Base-by-base conservation (phyloP, 2,329 filamentous ascomycete species). In the Cladosporium sp. region DNA sequence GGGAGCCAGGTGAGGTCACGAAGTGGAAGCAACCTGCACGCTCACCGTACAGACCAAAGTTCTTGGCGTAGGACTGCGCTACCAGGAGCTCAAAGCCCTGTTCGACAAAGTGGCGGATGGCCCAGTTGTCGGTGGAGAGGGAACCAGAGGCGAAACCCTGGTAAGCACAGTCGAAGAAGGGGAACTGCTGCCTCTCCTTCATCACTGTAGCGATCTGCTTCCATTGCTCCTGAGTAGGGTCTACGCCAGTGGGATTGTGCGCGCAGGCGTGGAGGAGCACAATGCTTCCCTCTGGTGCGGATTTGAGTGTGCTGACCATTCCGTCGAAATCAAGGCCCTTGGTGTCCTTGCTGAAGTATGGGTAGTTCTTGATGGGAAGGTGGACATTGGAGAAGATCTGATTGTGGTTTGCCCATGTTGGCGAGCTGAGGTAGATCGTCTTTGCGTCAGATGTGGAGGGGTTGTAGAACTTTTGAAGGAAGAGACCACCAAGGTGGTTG, bases 351-450 rank as follows among this genome's bases (percentile, higher is more conserved):
- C 87, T 88, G 80, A 96, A 99, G 82, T 99, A 99, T 51, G 93
- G 94, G 79, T 99, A 99, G 65, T 85, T 85, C 66, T 87, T 87
- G 68, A 91, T 84, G 36, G 85, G 79, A 30, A 97, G 81, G 67
- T 84, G 82, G 71, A 97, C 92, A 73, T 97, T 97, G 76, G 82
- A 84, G 80, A 99, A 96, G 82, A 99, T 97, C 77, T 97, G 94
- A 80, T 95, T 88, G 85, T 99, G 94, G 80, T 99, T 99, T 67
- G 89, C 92, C 94, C 94, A 99, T 62, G 94, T 99, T 55, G 94
- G 94, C 75, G 89, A 89, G 70, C 92, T 96, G 75, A 97, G 82
- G 82, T 96, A 97, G 77, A 95, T 85, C 60, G 87, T 85, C 64
- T 73, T 73, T 66, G 84, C 88, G 77, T 82, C 85, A 72, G 83